Conservation (phyloP, 1,284 basidiomycete species). For the Kwoniella shivajii region DNA sequence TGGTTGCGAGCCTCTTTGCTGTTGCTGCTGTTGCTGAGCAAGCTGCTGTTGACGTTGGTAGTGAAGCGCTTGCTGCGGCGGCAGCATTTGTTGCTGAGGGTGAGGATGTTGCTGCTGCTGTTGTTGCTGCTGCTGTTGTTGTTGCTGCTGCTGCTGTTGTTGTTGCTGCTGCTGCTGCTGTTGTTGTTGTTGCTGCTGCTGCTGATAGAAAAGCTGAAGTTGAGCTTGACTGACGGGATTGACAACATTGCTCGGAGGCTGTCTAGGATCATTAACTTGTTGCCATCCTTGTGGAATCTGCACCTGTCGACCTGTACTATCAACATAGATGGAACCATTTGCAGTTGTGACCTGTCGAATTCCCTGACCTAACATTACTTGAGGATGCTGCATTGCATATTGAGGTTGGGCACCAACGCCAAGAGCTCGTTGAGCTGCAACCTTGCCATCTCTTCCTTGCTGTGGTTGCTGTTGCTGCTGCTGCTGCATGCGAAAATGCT, state of each 20-base stretch:
- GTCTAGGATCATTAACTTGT: conserved; percentile 13
- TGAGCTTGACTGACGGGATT: conserved; percentile 13
- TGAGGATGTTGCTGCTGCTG: conserved; percentile 4
- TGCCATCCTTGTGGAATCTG: conserved; percentile 13
- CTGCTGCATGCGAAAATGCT: conserved; percentile 15
- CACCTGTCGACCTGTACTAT: conserved; percentile 16
- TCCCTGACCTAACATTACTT: conserved; percentile 10
- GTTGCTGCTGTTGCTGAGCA: background rate
- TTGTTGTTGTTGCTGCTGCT: conserved; percentile 11
- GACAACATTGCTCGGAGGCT: conserved; percentile 14
- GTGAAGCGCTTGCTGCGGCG: conserved; percentile 11
- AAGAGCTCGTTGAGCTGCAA: conserved; percentile 16
- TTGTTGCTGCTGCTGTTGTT: conserved; percentile 9
- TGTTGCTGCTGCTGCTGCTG: conserved; percentile 12
- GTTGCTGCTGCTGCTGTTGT: conserved; percentile 7
- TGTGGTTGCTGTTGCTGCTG: conserved; percentile 19
- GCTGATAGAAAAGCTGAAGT: conserved; percentile 16
- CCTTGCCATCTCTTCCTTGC: conserved; percentile 19
- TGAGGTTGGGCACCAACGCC: conserved; percentile 15
- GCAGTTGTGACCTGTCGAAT: conserved; percentile 16
- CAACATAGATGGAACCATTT: conserved; percentile 12
- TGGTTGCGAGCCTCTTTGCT: conserved; percentile 15
- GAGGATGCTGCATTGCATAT: conserved; percentile 12
- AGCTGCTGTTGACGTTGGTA: conserved; percentile 8
- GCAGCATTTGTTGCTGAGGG: conserved; percentile 8